A percentile compares a stretch with the other conserved stretches of the same genome.
Conservation (phyloP, 2,329 filamentous ascomycete genomes). For the Elsinoe ampelina region DNA sequence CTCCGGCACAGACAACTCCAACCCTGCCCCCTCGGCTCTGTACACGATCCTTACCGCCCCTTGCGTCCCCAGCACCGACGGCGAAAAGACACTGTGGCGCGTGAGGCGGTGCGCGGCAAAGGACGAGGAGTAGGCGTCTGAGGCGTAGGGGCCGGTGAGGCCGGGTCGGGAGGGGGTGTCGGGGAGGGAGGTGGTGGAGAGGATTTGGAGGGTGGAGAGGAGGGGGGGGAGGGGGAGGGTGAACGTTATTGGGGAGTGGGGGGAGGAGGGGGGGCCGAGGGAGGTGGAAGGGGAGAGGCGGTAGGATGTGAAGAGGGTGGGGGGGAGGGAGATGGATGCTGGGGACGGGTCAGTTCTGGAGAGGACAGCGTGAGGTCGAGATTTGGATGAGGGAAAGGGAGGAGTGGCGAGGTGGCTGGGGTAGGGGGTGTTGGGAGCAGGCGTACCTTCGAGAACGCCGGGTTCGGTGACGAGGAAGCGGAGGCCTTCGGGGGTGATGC, state of each 20-base stretch:
- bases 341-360: slow-evolving; percentile 8
- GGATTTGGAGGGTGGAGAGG: slow-evolving; percentile 90
- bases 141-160: slow-evolving; percentile 1
- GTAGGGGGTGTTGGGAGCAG: neutral
- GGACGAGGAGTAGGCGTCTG: slow-evolving; percentile 25
- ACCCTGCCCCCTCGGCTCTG: slow-evolving; percentile 60
- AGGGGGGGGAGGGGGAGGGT: slow-evolving; percentile 80
- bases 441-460: slow-evolving; percentile 79
- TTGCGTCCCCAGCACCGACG: slow-evolving; percentile 70
- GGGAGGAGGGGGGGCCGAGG: slow-evolving; percentile 30
- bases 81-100: slow-evolving; percentile 59
- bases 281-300: slow-evolving; percentile 47
- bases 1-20: slow-evolving; percentile 90
- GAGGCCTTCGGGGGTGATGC: slow-evolving; percentile 76
- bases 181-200: slow-evolving; percentile 53
- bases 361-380: no score
- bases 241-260: slow-evolving; percentile 55
- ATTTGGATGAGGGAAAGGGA: neutral
- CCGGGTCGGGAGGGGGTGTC: neutral
- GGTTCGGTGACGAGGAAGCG: slow-evolving; percentile 82
- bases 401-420: no score
- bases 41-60: slow-evolving; percentile 83
- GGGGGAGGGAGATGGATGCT: slow-evolving; percentile 78
- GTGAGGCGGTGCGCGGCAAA: slow-evolving; percentile 30
- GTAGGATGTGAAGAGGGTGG: slow-evolving; percentile 79